These are phyloP conservation scores for Camellia granthamiana DNA, from an alignment of 148 eudicot genomes.

Conservation along the genomic window DNA sequence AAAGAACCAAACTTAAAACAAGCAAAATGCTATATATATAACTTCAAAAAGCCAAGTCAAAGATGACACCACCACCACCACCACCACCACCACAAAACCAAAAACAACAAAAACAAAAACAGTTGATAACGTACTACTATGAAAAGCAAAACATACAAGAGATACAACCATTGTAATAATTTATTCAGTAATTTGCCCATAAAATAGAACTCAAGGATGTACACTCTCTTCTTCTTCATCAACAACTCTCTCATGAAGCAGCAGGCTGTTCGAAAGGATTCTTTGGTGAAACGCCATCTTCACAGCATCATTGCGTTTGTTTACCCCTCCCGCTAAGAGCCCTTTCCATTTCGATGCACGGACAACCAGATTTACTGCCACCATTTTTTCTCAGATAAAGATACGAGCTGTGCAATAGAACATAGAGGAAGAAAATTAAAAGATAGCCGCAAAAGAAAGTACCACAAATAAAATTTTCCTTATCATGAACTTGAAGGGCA, in stretches of 20 bases:
- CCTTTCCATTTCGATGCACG: constrained; percentile 14
- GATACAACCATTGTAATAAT: background rate
- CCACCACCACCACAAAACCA: background rate
- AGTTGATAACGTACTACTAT: background rate
- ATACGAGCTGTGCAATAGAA: constrained; percentile 38
- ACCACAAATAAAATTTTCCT: background rate
- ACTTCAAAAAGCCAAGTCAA: background rate
- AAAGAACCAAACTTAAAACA: background rate
- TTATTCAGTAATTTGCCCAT: background rate
- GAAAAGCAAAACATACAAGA: background rate
- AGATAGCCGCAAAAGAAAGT: background rate
- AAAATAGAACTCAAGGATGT: constrained; percentile 7
- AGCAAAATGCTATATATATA: background rate
- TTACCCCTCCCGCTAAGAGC: background rate
- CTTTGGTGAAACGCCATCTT: background rate
- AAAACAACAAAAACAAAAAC: background rate
- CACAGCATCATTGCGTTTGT: background rate
- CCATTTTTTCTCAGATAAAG: constrained; percentile 42
- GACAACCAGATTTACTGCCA: constrained; percentile 26
- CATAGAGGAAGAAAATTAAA: background rate
- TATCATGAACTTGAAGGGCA: background rate
- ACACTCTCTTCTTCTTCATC: background rate
- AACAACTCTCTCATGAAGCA: background rate
- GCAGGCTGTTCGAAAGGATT: background rate
- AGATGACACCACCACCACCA: background rate